A percentile compares a stretch with the other conserved stretches of the same genome.
Evolutionary conservation across 2,329 filamentous ascomycete genomes (phyloP).

Genomic region (Torrubiella hemipterigena): DNA sequence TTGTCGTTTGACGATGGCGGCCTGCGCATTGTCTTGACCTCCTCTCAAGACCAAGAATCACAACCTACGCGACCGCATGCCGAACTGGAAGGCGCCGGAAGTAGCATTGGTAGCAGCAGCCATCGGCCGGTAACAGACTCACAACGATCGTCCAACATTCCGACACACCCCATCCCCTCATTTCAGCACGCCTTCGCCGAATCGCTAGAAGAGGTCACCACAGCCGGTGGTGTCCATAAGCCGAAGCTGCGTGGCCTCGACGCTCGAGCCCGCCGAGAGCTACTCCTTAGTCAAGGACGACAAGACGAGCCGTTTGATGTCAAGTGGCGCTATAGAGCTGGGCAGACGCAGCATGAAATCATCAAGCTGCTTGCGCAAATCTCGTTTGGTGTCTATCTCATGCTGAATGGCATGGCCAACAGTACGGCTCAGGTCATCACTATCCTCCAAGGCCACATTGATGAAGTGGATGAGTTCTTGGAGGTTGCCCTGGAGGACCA

Average conservation of each 20-base stretch:
- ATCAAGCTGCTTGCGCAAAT: constrained; percentile 88
- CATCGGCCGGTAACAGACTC: too few species aligned
- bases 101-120: too few species aligned
- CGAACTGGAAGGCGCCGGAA: too few species aligned
- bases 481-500: constrained; percentile 81
- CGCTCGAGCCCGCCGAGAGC: constrained; percentile 50
- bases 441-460: constrained; percentile 84
- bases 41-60: constrained; percentile 2
- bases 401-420: constrained; percentile 77
- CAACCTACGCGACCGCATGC: constrained; percentile 1
- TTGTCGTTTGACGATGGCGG: constrained; percentile 6
- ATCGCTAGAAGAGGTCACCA: constrained; percentile 61
- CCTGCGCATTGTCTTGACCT: constrained; percentile 6
- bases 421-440: constrained; percentile 78
- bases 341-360: constrained; percentile 73
- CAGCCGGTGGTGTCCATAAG: constrained; percentile 29
- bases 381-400: constrained; percentile 80
- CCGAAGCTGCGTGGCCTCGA: constrained; percentile 41
- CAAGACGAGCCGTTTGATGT: constrained; percentile 61
- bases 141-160: too few species aligned
- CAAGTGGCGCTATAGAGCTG: constrained; percentile 63
- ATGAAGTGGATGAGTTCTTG: constrained; percentile 86
- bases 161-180: constrained; percentile 55
- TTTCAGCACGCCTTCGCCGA: constrained; percentile 79
- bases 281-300: constrained; percentile 54